These are phyloP conservation scores for Cutaneotrichosporon cavernicola DNA, from an alignment of 1,284 basidiomycete species.

Conservation along the genomic window DNA sequence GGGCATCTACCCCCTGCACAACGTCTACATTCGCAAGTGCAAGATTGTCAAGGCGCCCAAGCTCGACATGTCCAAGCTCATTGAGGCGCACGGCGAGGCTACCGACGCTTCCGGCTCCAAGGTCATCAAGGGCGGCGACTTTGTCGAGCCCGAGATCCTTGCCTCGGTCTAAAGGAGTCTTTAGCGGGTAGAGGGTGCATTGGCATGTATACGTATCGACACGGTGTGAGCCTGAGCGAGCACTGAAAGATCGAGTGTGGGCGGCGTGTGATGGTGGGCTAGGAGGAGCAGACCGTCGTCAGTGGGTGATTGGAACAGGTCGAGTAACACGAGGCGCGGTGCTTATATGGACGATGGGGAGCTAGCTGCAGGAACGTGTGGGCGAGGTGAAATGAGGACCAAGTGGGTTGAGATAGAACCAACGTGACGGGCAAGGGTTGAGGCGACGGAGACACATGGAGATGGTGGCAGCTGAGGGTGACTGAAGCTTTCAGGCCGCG, in stretches of 20 bases:
- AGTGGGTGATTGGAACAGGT: background rate
- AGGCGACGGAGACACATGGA: too few relatives aligned
- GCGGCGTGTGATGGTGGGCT: too few relatives aligned
- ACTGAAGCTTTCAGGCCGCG: too few relatives aligned
- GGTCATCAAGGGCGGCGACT: constrained; percentile 52
- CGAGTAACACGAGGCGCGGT: too few relatives aligned
- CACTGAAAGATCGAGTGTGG: background rate
- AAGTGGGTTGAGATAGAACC: too few relatives aligned
- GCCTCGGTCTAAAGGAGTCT: constrained; percentile 50
- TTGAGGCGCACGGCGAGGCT: constrained; percentile 93
- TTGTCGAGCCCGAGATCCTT: constrained; percentile 54
- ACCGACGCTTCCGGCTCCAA: constrained; percentile 59
- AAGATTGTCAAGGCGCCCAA: constrained; percentile 96
- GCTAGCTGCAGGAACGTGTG: too few relatives aligned
- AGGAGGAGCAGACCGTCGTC: background rate
- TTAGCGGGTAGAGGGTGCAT: constrained; percentile 30
- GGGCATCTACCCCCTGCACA: constrained; percentile 37
- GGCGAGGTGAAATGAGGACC: too few relatives aligned
- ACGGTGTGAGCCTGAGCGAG: background rate
- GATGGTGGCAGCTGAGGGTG: too few relatives aligned
- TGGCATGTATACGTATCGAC: constrained; percentile 40
- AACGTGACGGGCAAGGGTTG: too few relatives aligned
- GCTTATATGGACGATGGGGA: too few relatives aligned
- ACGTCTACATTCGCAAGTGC: constrained; percentile 97
- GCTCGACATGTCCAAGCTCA: constrained; percentile 90